Evolutionary conservation across 306 rosid species (phyloP).

Genomic region (Biancaea sappan): DNA sequence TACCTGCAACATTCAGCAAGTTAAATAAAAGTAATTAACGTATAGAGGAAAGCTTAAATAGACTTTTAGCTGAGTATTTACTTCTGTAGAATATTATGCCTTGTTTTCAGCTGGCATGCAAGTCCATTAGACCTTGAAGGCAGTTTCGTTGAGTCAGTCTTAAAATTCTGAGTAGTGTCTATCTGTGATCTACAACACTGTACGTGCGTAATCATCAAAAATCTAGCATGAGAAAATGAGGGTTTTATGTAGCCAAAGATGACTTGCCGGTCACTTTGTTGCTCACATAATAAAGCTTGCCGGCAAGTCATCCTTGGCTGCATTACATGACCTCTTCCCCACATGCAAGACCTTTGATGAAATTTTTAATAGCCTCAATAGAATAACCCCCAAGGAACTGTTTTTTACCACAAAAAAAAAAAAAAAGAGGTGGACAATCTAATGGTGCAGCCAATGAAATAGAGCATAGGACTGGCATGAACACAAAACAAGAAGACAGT

Average conservation of each 20-base stretch:
- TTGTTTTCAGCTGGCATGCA: background rate
- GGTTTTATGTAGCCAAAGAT: slow-evolving; percentile 71
- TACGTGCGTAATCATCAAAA: slow-evolving; percentile 42
- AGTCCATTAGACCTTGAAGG: background rate
- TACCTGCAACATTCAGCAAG: slow-evolving; percentile 38
- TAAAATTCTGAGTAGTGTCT: slow-evolving; percentile 10
- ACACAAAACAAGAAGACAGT: slow-evolving; percentile 1
- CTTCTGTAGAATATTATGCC: background rate
- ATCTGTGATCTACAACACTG: slow-evolving; percentile 18
- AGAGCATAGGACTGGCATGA: slow-evolving; percentile 18
- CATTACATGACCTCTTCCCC: slow-evolving; percentile 73
- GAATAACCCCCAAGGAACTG: background rate
- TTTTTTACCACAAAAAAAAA: background rate
- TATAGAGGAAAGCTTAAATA: background rate
- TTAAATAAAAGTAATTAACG: slow-evolving; percentile 1
- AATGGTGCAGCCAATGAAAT: slow-evolving; percentile 50
- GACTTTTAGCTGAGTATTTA: slow-evolving; percentile 1
- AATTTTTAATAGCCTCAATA: slow-evolving; percentile 10
- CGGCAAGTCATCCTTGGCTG: slow-evolving; percentile 99
- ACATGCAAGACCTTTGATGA: slow-evolving; percentile 88
- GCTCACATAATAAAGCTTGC: slow-evolving; percentile 4
- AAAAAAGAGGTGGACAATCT: slow-evolving; percentile 29
- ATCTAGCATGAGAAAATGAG: slow-evolving; percentile 80
- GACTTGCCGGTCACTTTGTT: slow-evolving; percentile 65
- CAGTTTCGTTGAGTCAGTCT: background rate